These are phyloP conservation scores for Pseudogymnoascus sp. DNA, from an alignment of 2,329 filamentous ascomycete genomes.

Conservation along the genomic window DNA sequence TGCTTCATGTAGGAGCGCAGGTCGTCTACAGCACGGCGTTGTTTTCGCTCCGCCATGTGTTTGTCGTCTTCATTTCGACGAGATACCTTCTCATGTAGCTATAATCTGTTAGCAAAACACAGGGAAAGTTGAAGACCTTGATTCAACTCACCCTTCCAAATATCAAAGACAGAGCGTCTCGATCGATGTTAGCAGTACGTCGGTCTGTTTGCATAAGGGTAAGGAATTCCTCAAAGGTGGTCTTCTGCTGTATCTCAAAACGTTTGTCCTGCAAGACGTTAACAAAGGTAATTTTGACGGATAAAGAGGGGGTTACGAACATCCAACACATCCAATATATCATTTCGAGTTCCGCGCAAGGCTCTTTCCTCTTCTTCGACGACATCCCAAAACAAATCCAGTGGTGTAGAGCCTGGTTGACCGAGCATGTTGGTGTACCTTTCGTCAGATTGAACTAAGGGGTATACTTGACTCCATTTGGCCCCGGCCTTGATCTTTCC, in stretches of 20 bases:
- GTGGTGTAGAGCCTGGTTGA: conserved; percentile 72
- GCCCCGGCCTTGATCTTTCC: conserved; percentile 82
- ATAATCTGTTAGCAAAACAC: conserved; percentile 22
- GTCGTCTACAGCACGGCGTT: conserved; percentile 76
- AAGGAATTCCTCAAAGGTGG: conserved; percentile 82
- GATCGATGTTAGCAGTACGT: conserved; percentile 79
- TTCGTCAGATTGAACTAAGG: conserved; percentile 68
- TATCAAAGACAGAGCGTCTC: conserved; percentile 69
- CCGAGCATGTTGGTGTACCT: conserved; percentile 80
- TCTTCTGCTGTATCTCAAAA: conserved; percentile 82
- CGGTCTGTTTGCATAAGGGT: conserved; percentile 75
- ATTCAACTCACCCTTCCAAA: conserved; percentile 62
- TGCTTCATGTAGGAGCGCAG: conserved; percentile 83
- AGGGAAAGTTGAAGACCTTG: neutral
- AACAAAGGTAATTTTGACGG: conserved; percentile 25
- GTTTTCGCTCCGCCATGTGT: conserved; percentile 71
- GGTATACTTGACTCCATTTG: conserved; percentile 80
- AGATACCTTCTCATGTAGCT: conserved; percentile 79
- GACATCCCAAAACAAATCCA: conserved; percentile 93
- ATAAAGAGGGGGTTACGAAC: conserved; percentile 42
- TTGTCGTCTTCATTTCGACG: conserved; percentile 80
- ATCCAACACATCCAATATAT: conserved; percentile 81
- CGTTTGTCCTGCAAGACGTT: conserved; percentile 63
- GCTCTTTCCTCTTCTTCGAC: conserved; percentile 88
- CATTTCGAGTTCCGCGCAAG: conserved; percentile 72